A percentile compares a stretch with the other conserved stretches of the same genome.
These are phyloP conservation scores for Diaporthe australafricana DNA, from an alignment of 2,329 filamentous ascomycete species.

Conservation along the genomic window DNA sequence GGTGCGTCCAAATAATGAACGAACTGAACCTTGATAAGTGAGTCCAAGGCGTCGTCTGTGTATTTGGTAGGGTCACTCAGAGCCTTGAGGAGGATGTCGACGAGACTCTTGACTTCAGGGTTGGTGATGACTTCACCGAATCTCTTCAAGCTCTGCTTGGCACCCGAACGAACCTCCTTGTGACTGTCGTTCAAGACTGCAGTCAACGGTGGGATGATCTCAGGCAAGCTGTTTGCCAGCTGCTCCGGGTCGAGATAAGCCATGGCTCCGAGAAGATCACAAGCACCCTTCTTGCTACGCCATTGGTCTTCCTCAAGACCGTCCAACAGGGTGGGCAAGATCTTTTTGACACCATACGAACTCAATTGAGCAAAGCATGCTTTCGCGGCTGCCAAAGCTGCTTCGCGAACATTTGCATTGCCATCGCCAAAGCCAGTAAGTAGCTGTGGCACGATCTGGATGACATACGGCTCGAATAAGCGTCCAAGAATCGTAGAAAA, in stretches of 20 bases:
- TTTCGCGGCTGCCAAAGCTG: slow-evolving; percentile 92
- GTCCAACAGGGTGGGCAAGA: slow-evolving; percentile 89
- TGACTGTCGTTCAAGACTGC: slow-evolving; percentile 96
- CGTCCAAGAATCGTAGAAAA: slow-evolving; percentile 87
- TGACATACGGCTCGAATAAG: slow-evolving; percentile 95
- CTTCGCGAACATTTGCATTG: slow-evolving; percentile 90
- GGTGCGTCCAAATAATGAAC: slow-evolving; percentile 98
- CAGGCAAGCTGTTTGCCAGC: slow-evolving; percentile 88
- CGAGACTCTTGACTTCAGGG: slow-evolving; percentile 93
- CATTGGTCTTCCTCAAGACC: slow-evolving; percentile 96
- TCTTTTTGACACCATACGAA: slow-evolving; percentile 95
- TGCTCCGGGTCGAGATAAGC: slow-evolving; percentile 97
- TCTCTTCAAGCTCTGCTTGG: slow-evolving; percentile 95
- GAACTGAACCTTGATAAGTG: slow-evolving; percentile 97
- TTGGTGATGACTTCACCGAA: slow-evolving; percentile 99
- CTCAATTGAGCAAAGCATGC: slow-evolving; percentile 93
- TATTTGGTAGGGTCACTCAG: slow-evolving; percentile 97
- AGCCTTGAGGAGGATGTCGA: slow-evolving; percentile 92
- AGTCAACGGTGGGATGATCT: slow-evolving; percentile 96
- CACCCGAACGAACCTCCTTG: slow-evolving; percentile 92
- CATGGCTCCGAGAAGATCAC: slow-evolving; percentile 97
- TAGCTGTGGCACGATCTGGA: slow-evolving; percentile 92
- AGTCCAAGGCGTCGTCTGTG: slow-evolving; percentile 93
- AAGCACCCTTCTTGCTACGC: slow-evolving; percentile 98
- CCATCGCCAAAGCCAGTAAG: slow-evolving; percentile 90